phyloP scores from a whole-genome alignment of 176 grass and related monocot genomes.

The Musa acuminata region DNA sequence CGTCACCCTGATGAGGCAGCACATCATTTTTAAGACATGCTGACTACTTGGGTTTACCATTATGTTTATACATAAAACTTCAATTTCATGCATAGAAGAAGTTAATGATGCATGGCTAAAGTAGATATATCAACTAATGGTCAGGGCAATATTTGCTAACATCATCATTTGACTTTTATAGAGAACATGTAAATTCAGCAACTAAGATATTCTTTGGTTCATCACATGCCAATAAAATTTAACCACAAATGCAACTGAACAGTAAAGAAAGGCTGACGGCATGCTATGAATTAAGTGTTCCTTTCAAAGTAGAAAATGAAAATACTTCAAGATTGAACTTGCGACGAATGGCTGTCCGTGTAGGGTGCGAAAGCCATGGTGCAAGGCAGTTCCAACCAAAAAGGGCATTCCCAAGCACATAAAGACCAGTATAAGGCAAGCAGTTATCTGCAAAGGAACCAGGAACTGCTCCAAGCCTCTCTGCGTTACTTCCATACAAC shows the following conservation, averaged over 20 bases:
- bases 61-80: no score
- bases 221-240: neutral
- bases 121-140: no score
- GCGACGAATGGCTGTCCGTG: conserved; percentile 67
- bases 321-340: conserved; percentile 80
- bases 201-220: no score
- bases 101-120: no score
- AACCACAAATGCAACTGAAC: neutral
- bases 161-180: no score
- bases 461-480: conserved; percentile 52
- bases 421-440: conserved; percentile 79
- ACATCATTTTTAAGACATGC: no score
- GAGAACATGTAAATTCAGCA: no score
- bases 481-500: conserved; percentile 74
- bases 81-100: no score
- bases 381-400: conserved; percentile 91
- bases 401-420: conserved; percentile 58
- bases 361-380: conserved; percentile 62
- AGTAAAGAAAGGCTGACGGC: neutral
- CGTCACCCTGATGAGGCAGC: no score
- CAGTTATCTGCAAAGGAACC: conserved; percentile 71
- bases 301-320: conserved; percentile 1
- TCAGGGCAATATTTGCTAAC: no score
- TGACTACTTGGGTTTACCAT: no score
- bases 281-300: neutral